Conservation (phyloP, 2,329 filamentous ascomycete species). For the Ophiostoma novo-ulmi region DNA sequence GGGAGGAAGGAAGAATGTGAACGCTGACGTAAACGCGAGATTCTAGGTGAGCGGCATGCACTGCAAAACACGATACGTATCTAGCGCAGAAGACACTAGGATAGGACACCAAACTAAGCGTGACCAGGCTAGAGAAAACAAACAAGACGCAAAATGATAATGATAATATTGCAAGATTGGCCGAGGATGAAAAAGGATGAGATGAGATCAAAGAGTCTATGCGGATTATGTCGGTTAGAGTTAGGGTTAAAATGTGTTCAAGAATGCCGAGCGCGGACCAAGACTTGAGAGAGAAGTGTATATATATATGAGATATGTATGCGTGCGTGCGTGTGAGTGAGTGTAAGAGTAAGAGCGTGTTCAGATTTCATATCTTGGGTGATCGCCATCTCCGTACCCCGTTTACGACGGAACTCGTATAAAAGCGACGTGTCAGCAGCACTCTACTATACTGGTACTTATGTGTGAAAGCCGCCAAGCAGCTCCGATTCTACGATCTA, state of each 20-base stretch:
- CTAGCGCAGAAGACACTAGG: not conserved
- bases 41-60: not conserved
- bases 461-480: not conserved
- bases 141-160: not conserved
- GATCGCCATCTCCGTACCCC: conserved; percentile 8
- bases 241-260: not conserved
- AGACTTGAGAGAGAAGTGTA: not conserved
- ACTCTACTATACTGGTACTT: not conserved
- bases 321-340: not conserved
- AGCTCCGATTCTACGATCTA: not conserved
- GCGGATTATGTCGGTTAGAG: not conserved
- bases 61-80: not conserved
- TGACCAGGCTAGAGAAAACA: not conserved
- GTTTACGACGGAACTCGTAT: conserved; percentile 13
- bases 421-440: not conserved
- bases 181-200: not conserved
- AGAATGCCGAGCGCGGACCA: conserved; percentile 2
- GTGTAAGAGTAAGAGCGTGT: conserved; percentile 12
- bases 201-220: not conserved
- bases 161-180: not conserved
- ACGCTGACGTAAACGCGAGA: not conserved
- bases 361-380: not conserved
- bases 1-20: not conserved
- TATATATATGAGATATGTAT: conserved; percentile 1
- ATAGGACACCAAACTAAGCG: not conserved